phyloP scores from a whole-genome alignment of 306 rosid species.

The Malus orientalis region DNA sequence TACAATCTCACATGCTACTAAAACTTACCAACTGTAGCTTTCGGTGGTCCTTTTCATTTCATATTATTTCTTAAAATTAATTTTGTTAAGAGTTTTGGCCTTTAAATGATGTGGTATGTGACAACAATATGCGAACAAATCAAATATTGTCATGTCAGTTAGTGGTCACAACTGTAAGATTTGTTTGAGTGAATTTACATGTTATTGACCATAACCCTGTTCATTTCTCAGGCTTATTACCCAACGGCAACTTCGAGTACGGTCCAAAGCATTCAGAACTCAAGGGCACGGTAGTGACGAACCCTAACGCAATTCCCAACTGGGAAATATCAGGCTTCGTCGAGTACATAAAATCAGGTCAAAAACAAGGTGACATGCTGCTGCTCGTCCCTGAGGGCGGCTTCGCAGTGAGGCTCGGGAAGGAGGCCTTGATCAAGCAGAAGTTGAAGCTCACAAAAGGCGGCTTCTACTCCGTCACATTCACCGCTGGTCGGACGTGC shows the following conservation, averaged over 20 bases:
- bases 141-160: background rate
- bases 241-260: slow-evolving; percentile 52
- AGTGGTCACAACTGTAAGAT: background rate
- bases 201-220: background rate
- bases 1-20: background rate
- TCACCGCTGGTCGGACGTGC: slow-evolving; percentile 66
- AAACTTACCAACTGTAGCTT: background rate
- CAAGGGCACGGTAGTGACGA: slow-evolving; percentile 44
- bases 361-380: slow-evolving; percentile 79
- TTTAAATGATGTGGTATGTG: background rate
- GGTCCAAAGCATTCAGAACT: slow-evolving; percentile 52
- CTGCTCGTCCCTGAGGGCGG: slow-evolving; percentile 59
- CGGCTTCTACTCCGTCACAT: slow-evolving; percentile 47
- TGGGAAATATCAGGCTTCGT: slow-evolving; percentile 60
- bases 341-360: slow-evolving; percentile 75
- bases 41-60: too few relatives aligned
- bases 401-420: slow-evolving; percentile 66
- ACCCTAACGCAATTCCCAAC: slow-evolving; percentile 35
- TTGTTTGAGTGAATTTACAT: background rate
- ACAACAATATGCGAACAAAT: too few relatives aligned
- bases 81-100: background rate
- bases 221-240: slow-evolving; percentile 48
- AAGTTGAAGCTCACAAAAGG: slow-evolving; percentile 40
- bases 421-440: slow-evolving; percentile 69
- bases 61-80: too few relatives aligned